These are phyloP conservation scores for Sclerotinia glacialis DNA, from an alignment of 2,329 filamentous ascomycete species.

Conservation along the genomic window DNA sequence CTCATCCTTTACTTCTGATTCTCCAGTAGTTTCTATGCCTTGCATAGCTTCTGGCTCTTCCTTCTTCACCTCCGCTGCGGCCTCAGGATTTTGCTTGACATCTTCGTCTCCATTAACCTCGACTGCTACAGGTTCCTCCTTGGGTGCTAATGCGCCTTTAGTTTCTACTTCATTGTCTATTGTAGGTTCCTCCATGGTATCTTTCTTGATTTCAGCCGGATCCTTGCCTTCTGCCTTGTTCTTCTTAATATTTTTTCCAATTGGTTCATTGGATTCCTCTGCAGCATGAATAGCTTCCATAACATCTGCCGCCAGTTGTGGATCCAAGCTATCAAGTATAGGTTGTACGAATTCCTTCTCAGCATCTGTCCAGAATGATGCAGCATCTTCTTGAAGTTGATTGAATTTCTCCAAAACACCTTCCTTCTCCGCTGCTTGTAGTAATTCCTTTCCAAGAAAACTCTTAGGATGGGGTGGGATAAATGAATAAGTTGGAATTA, in stretches of 20 bases:
- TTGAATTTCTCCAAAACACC: conserved; percentile 67
- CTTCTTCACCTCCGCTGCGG: conserved; percentile 1
- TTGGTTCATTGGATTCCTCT: conserved; percentile 29
- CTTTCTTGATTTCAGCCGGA: background rate
- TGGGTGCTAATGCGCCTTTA: background rate
- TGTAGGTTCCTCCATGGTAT: background rate
- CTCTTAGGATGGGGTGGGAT: conserved; percentile 88
- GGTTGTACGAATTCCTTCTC: conserved; percentile 79
- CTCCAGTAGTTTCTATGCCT: background rate
- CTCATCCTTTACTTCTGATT: background rate
- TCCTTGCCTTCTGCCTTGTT: conserved; percentile 18
- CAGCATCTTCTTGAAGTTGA: conserved; percentile 71
- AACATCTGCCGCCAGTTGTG: conserved; percentile 61
- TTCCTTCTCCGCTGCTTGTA: conserved; percentile 71
- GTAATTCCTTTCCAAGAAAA: conserved; percentile 78
- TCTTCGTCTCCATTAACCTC: background rate
- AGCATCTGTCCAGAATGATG: conserved; percentile 76
- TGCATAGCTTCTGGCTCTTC: conserved; percentile 4
- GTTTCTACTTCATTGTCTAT: background rate
- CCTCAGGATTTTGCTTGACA: background rate
- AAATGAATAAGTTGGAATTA: conserved; percentile 90
- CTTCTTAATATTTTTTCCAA: conserved; percentile 15
- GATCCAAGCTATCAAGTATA: conserved; percentile 59
- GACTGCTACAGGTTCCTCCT: background rate
- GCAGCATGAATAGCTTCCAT: conserved; percentile 56